A percentile compares a stretch with the other conserved stretches of the same genome.
Evolutionary conservation across 495 filamentous ascomycete genomes (phyloP).

Genomic region (Lasiosphaeria hispida): DNA sequence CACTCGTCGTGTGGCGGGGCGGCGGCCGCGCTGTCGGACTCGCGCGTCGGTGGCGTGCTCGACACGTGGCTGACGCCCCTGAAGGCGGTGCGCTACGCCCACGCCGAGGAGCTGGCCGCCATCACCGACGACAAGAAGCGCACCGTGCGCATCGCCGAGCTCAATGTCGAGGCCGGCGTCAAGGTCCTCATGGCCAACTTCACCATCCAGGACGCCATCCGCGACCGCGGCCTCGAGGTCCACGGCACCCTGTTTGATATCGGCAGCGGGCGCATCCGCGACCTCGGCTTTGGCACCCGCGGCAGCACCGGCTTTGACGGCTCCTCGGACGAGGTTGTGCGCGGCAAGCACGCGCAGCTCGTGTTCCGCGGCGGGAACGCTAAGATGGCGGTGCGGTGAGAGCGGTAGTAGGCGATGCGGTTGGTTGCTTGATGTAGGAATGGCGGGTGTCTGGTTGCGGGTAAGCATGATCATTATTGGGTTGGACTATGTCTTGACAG

Average conservation of each 20-base stretch:
- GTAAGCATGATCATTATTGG: too few species aligned
- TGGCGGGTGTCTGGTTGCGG: too few species aligned
- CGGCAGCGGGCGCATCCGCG: slow-evolving; percentile 55
- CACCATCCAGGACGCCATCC: slow-evolving; percentile 61
- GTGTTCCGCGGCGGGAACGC: slow-evolving; percentile 42
- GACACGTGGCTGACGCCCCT: slow-evolving; percentile 81
- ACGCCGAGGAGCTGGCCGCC: slow-evolving; percentile 53
- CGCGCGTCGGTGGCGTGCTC: slow-evolving; percentile 67
- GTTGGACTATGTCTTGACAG: too few species aligned
- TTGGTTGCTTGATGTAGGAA: too few species aligned
- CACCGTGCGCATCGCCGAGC: slow-evolving; percentile 57
- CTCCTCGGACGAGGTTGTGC: slow-evolving; percentile 32
- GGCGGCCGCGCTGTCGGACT: slow-evolving; percentile 63
- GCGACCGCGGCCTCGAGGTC: slow-evolving; percentile 66
- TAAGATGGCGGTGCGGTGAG: slow-evolving; percentile 28
- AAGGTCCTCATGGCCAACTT: slow-evolving; percentile 59
- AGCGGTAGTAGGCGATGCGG: not conserved
- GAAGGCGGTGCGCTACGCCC: slow-evolving; percentile 54
- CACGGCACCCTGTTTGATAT: slow-evolving; percentile 73
- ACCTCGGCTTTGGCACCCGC: slow-evolving; percentile 54
- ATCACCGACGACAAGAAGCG: slow-evolving; percentile 49
- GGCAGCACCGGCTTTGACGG: slow-evolving; percentile 14
- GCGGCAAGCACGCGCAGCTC: slow-evolving; percentile 50
- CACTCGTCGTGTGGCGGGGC: slow-evolving; percentile 82
- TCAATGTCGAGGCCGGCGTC: slow-evolving; percentile 68